These are phyloP conservation scores for Penicillium psychrosexuale DNA, from an alignment of 2,329 filamentous ascomycete genomes.

Conservation along the genomic window DNA sequence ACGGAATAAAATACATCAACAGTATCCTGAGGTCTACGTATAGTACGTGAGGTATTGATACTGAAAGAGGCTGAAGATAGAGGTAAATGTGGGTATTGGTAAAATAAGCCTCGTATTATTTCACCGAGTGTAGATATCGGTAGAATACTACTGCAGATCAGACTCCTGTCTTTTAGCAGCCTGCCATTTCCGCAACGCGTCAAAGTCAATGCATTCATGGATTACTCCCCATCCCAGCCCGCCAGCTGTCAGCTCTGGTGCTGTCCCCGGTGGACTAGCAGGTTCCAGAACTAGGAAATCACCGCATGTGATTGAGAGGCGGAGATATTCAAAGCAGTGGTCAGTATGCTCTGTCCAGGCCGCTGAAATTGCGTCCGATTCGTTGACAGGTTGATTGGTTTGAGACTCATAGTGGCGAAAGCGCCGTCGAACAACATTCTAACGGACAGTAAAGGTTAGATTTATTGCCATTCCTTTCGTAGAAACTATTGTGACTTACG, in stretches of 20 bases:
- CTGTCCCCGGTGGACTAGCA: background rate
- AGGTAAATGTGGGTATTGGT: too few species aligned
- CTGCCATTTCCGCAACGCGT: background rate
- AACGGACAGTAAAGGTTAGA: background rate
- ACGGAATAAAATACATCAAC: too few species aligned
- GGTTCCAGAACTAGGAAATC: background rate
- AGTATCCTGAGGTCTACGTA: too few species aligned
- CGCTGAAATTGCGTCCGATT: background rate
- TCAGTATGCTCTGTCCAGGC: background rate
- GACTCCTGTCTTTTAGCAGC: background rate
- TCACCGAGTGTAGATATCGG: too few species aligned
- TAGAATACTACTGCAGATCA: too few species aligned
- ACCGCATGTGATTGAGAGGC: background rate
- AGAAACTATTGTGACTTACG: background rate
- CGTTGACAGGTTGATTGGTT: background rate
- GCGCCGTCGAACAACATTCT: background rate
- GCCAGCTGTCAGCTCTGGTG: background rate
- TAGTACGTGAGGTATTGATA: too few species aligned
- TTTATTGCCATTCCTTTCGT: background rate
- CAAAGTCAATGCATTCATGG: background rate
- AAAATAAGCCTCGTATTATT: too few species aligned
- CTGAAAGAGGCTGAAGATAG: too few species aligned
- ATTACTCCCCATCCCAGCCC: background rate
- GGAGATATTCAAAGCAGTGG: background rate
- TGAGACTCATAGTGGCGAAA: background rate